Percentiles rank a stretch among this genome's conserved stretches.
Evolutionary conservation across 2,329 filamentous ascomycete genomes (phyloP).

Genomic region (Capronia epimyces): DNA sequence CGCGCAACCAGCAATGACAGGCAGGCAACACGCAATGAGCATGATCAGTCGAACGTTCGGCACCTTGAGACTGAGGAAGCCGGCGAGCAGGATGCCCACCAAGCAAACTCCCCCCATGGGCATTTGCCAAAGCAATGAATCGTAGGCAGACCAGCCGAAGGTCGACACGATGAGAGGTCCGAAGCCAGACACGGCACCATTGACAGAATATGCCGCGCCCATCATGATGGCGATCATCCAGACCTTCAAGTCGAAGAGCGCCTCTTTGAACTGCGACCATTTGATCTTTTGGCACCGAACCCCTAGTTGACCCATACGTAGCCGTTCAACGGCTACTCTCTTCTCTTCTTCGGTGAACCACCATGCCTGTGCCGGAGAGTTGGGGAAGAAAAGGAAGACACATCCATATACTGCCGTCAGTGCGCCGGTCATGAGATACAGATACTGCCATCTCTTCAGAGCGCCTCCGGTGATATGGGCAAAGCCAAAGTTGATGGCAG

Average conservation of each 20-base stretch:
- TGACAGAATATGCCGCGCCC: constrained; percentile 62
- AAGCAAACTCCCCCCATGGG: constrained; percentile 66
- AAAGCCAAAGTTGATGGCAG: constrained; percentile 62
- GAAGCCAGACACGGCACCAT: constrained; percentile 65
- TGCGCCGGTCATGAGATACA: constrained; percentile 60
- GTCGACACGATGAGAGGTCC: constrained; percentile 67
- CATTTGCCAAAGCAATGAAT: constrained; percentile 68
- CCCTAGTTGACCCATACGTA: constrained; percentile 59
- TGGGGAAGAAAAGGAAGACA: constrained; percentile 61
- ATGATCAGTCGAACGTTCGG: constrained; percentile 61
- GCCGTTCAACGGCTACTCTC: constrained; percentile 58
- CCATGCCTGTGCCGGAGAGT: constrained; percentile 62
- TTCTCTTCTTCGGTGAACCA: constrained; percentile 60
- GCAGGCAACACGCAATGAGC: constrained; percentile 61
- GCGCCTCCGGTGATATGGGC: constrained; percentile 54
- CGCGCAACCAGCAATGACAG: constrained; percentile 67
- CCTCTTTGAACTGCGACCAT: constrained; percentile 53
- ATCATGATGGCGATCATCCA: constrained; percentile 64
- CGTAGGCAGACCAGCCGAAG: constrained; percentile 59
- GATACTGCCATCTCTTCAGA: constrained; percentile 62
- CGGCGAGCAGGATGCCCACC: constrained; percentile 60
- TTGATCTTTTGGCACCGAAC: constrained; percentile 59
- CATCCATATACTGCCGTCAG: constrained; percentile 61
- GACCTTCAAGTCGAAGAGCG: constrained; percentile 55
- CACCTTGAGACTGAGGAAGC: constrained; percentile 57